These are phyloP conservation scores for Plasmodium berghei DNA, from an alignment of 169 alveolate genomes.

Conservation along the genomic window DNA sequence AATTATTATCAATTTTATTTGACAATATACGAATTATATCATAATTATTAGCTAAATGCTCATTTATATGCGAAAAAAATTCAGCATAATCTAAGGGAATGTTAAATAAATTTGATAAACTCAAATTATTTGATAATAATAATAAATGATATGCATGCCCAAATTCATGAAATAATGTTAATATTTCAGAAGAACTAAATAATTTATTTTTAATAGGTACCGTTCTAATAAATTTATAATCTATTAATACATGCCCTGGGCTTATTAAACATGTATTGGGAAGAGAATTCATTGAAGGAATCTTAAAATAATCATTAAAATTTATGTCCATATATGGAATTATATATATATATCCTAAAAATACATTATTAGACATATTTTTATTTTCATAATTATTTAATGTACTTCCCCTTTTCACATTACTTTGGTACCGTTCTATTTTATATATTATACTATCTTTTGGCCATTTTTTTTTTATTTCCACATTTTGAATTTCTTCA, in stretches of 20 bases:
- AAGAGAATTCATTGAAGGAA: constrained; percentile 26
- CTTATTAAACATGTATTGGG: constrained; percentile 50
- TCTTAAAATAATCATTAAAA: constrained; percentile 41
- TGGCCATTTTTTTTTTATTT: constrained; percentile 14
- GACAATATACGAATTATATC: constrained; percentile 31
- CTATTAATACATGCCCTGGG: constrained; percentile 44
- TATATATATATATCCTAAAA: constrained; percentile 63
- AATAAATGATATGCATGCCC: constrained; percentile 75
- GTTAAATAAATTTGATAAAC: constrained; percentile 10
- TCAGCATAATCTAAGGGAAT: constrained; percentile 76
- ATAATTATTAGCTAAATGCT: constrained; percentile 47
- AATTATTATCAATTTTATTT: constrained; percentile 33
- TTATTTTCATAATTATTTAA: not conserved
- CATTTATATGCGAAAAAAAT: constrained; percentile 71
- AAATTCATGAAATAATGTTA: constrained; percentile 71
- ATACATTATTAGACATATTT: not conserved
- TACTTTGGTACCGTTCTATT: not conserved
- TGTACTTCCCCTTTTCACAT: not conserved
- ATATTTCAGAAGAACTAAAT: constrained; percentile 55
- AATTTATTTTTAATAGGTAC: constrained; percentile 55
- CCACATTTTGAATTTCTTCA: constrained; percentile 6
- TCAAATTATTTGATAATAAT: constrained; percentile 28
- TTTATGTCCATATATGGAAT: constrained; percentile 53
- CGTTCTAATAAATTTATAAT: constrained; percentile 34
- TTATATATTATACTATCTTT: constrained; percentile 17